phyloP scores from a whole-genome alignment of 352 stramenopile species.

The Phytophthora pistaciae region DNA sequence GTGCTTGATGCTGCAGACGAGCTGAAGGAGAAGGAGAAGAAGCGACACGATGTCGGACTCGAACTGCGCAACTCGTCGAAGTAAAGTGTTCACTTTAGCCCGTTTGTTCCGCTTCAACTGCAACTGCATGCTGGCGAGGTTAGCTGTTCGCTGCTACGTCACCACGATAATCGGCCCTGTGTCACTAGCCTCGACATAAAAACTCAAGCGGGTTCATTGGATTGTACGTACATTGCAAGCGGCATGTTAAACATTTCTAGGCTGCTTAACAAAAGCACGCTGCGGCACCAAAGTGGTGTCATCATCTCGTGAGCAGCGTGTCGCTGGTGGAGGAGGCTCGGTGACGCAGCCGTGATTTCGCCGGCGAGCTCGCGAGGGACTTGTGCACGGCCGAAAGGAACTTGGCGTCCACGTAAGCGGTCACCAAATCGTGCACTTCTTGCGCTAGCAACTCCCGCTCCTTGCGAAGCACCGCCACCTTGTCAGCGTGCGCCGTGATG shows the following conservation, averaged over 20 bases:
- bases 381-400: slow-evolving; percentile 69
- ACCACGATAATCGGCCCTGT: background rate
- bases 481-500: slow-evolving; percentile 68
- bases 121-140: too few species aligned
- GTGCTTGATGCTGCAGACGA: slow-evolving; percentile 47
- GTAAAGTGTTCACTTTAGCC: too few species aligned
- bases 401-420: slow-evolving; percentile 55
- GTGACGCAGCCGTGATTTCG: slow-evolving; percentile 43
- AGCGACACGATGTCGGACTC: slow-evolving; percentile 64
- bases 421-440: slow-evolving; percentile 69
- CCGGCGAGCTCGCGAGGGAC: slow-evolving; percentile 52
- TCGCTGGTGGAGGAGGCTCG: slow-evolving; percentile 58
- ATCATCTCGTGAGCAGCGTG: slow-evolving; percentile 37
- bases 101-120: background rate
- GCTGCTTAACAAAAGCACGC: slow-evolving; percentile 5
- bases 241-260: slow-evolving; percentile 24
- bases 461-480: slow-evolving; percentile 63
- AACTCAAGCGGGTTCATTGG: slow-evolving; percentile 12
- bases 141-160: background rate
- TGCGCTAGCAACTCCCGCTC: slow-evolving; percentile 58
- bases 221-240: background rate
- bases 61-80: slow-evolving; percentile 43
- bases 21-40: slow-evolving; percentile 69
- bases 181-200: slow-evolving; percentile 6
- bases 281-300: background rate